phyloP scores from a whole-genome alignment of 139 green algal genomes.

The Penium margaritaceum region DNA sequence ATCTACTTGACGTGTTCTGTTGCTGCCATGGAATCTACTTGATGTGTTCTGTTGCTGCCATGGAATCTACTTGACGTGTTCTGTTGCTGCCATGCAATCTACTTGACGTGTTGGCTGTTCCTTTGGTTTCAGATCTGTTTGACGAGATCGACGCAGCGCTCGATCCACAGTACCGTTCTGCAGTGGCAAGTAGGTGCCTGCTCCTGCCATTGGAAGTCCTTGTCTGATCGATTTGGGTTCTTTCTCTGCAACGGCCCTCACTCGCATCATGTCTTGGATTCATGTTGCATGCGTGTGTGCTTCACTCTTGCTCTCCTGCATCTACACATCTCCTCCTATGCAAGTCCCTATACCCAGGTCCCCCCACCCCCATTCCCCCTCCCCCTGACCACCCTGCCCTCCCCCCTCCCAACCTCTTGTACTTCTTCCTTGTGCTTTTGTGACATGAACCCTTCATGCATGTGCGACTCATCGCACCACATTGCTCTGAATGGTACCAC shows the following conservation, averaged over 20 bases:
- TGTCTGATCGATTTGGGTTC: no score
- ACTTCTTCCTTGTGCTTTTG: background rate
- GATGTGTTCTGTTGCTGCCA: background rate
- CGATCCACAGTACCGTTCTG: slow-evolving; percentile 83
- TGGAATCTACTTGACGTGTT: background rate
- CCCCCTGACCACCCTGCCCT: background rate
- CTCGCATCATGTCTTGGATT: background rate
- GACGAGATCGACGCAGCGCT: slow-evolving; percentile 98
- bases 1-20: background rate
- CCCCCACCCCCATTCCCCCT: background rate
- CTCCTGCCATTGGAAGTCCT: slow-evolving; percentile 66
- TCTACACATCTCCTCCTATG: no score
- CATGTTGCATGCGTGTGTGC: background rate
- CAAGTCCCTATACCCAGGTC: background rate
- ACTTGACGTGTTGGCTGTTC: background rate
- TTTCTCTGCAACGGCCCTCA: slow-evolving; percentile 51
- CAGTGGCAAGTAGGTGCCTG: slow-evolving; percentile 64
- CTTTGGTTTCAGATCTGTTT: slow-evolving; percentile 73
- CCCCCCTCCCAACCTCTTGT: background rate
- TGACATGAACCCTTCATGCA: background rate
- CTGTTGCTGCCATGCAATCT: background rate
- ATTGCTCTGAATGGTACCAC: background rate
- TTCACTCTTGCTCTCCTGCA: background rate
- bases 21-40: background rate
- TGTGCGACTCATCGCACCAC: background rate